Evolutionary conservation across 1,284 basidiomycete genomes (phyloP).

Genomic region (Fomitopsis schrenkii): DNA sequence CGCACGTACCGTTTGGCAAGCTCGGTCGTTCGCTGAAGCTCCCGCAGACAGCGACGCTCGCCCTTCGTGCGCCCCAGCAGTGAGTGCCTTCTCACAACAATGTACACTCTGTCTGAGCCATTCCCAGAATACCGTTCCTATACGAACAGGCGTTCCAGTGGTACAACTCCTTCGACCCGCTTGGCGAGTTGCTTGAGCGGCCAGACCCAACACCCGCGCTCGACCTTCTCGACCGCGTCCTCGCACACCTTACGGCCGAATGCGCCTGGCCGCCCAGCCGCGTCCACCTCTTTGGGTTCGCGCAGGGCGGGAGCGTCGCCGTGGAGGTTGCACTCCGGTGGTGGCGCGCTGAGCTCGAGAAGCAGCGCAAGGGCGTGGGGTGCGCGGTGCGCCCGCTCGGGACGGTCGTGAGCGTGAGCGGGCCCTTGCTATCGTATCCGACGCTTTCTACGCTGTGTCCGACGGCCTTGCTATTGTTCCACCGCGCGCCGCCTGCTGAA

Average conservation of each 20-base stretch:
- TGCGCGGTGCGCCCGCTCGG: constrained; percentile 39
- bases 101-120: too few species aligned
- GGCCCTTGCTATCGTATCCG: constrained; percentile 74
- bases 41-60: constrained; percentile 83
- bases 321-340: constrained; percentile 59
- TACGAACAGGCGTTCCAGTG: constrained; percentile 82
- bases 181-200: constrained; percentile 67
- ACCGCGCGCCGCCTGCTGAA: constrained; percentile 46
- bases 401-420: constrained; percentile 67
- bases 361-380: constrained; percentile 13
- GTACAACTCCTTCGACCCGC: constrained; percentile 80
- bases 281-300: constrained; percentile 89
- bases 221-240: constrained; percentile 46
- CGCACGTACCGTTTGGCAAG: constrained; percentile 69
- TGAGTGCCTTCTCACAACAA: constrained; percentile 30
- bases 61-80: constrained; percentile 77
- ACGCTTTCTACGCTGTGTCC: constrained; percentile 46
- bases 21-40: constrained; percentile 74
- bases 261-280: constrained; percentile 64
- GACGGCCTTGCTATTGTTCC: constrained; percentile 63
- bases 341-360: constrained; percentile 40
- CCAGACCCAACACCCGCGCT: constrained; percentile 74
- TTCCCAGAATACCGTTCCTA: constrained; percentile 70
- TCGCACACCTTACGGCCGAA: constrained; percentile 53
- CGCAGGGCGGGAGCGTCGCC: constrained; percentile 82